Conservation (phyloP, 345 rosid genomes). For the Eucalyptus cloeziana region DNA sequence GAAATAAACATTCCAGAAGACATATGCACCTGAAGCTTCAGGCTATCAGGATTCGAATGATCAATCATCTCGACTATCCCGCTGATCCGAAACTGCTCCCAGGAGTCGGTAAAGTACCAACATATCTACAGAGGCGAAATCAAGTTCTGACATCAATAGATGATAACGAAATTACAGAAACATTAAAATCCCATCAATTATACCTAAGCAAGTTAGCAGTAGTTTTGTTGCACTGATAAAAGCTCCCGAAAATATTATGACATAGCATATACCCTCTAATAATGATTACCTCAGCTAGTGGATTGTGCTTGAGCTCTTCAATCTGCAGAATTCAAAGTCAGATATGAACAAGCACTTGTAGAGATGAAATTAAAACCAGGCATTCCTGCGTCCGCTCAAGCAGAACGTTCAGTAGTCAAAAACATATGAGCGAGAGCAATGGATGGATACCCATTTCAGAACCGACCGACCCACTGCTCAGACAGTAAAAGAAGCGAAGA, state of each 20-base stretch:
- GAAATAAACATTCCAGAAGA: not conserved
- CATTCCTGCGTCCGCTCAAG: not conserved
- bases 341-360: not conserved
- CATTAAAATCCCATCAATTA: not conserved
- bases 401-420: not conserved
- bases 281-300: conserved; percentile 62
- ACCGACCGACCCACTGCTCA: not conserved
- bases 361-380: not conserved
- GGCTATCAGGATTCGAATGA: conserved; percentile 42
- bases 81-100: conserved; percentile 88
- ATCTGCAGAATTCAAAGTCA: conserved; percentile 23
- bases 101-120: conserved; percentile 81
- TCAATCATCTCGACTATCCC: conserved; percentile 72
- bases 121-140: conserved; percentile 28
- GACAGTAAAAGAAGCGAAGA: not conserved
- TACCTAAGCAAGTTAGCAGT: not conserved
- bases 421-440: not conserved
- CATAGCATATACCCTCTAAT: not conserved
- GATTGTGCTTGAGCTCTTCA: conserved; percentile 72
- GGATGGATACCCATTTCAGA: not conserved
- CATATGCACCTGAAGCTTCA: conserved; percentile 48
- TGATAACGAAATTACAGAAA: not conserved
- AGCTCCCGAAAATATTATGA: not conserved
- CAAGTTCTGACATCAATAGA: not conserved
- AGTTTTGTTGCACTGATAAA: not conserved